These are phyloP conservation scores for Balakata baccata DNA, from an alignment of 345 rosid genomes.

Conservation along the genomic window DNA sequence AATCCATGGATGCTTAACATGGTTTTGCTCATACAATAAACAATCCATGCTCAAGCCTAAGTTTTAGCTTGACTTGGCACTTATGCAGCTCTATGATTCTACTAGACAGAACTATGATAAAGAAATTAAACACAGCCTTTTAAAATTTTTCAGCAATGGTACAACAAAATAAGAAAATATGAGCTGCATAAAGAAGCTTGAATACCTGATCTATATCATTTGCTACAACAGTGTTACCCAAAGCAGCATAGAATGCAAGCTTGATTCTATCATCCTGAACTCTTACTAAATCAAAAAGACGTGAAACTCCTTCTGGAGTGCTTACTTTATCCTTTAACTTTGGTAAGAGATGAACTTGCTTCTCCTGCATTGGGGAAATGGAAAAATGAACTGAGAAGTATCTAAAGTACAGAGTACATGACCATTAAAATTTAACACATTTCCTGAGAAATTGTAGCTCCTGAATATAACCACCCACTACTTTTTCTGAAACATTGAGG, in stretches of 20 bases:
- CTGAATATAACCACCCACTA: background rate
- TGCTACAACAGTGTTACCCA: slow-evolving; percentile 79
- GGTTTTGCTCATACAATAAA: background rate
- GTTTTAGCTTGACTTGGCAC: background rate
- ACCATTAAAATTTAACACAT: background rate
- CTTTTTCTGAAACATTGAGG: background rate
- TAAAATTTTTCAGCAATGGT: background rate
- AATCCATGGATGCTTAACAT: background rate
- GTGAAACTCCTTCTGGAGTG: slow-evolving; percentile 88
- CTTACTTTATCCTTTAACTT: slow-evolving; percentile 58
- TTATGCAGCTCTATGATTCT: background rate
- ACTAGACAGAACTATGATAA: background rate
- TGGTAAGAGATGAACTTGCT: slow-evolving; percentile 60
- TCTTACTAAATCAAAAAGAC: slow-evolving; percentile 84
- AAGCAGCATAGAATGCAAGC: slow-evolving; percentile 84
- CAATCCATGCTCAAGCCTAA: background rate
- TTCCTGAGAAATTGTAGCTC: background rate
- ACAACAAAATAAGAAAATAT: background rate
- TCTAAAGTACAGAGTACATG: background rate
- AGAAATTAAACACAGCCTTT: background rate
- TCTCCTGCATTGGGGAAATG: slow-evolving; percentile 57
- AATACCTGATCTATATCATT: slow-evolving; percentile 91
- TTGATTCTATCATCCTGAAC: slow-evolving; percentile 88
- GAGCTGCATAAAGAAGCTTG: slow-evolving; percentile 1
- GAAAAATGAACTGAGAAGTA: slow-evolving; percentile 4